Base-by-base conservation (phyloP, 371 early-diverging fungal species). In the Hamiltosporidium magnivora region DNA sequence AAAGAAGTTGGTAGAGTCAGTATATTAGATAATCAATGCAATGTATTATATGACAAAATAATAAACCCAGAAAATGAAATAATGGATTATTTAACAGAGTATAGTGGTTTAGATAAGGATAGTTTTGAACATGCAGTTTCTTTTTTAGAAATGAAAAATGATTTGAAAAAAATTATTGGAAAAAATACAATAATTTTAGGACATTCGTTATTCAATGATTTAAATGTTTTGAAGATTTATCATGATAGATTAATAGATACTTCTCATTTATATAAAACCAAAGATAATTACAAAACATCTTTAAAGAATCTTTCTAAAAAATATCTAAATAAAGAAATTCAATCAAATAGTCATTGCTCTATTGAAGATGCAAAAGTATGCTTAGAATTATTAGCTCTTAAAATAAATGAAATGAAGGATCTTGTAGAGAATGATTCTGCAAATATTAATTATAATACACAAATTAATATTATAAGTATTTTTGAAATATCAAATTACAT, bases 181-280 rank as follows among this genome's bases (percentile, higher is more conserved):
- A 67, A 38, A 37, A 73, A 77, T 49, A 81, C 81, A 42, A 53
- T 67, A 40, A 54, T 81, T 40, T 12, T 79, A 36, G 81, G 81
- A 14, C 81, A 81, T 64, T 74, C 81, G 37, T 46, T 81, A 42
- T 70, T 69, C 12, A 71, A 79, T 66, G 81, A 81, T 62, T 38
- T 81, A 39, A 11, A 40, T 2, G 67, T 68, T 2, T 61, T 81
- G 38, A 49, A 63, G 37, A 38, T 81, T 36, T 74, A 78, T 54
- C 75, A 74, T 59, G 44, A 55, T 14, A 76, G 68, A 38, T 43
- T 81, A n/a, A 75, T 81, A 36, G 81, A 81, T 61, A 79, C 79
- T 3, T 68, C 79, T 1, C 62, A 72, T 59, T 58, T 77, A 44
- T 81, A 71, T 67, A 36, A 63, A 44, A 71, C 40, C 46, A 67